Conservation (phyloP, 805 yeast species). For the Kregervanrija fluxuum region DNA sequence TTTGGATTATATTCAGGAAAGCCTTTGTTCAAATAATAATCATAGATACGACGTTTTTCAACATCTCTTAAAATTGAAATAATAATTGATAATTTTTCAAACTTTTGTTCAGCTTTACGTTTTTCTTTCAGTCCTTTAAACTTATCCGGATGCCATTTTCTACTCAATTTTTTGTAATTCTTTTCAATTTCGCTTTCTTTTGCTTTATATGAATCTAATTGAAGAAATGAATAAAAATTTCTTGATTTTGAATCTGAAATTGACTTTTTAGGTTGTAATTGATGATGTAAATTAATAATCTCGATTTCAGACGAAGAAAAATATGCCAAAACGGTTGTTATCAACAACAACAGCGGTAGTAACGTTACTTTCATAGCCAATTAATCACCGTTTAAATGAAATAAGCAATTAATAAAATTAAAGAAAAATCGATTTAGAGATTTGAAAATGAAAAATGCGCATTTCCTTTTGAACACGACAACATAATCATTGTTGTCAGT, state of each 20-base stretch:
- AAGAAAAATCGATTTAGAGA: too few species aligned
- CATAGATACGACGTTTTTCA: constrained; percentile 65
- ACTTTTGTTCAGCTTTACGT: constrained; percentile 57
- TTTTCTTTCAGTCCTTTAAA: constrained; percentile 34
- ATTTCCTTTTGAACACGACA: too few species aligned
- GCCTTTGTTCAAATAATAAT: constrained; percentile 73
- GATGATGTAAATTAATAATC: constrained; percentile 10
- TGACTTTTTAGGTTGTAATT: constrained; percentile 8
- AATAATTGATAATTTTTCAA: constrained; percentile 69
- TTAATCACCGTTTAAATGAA: too few species aligned
- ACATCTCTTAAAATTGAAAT: constrained; percentile 60
- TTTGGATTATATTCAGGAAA: constrained; percentile 66
- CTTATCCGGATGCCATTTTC: constrained; percentile 84
- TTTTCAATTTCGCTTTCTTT: constrained; percentile 48
- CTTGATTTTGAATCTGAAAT: neutral
- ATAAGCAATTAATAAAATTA: too few species aligned
- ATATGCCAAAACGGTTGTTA: constrained; percentile 6
- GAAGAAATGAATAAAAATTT: constrained; percentile 10
- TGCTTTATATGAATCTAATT: constrained; percentile 28
- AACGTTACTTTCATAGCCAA: too few species aligned
- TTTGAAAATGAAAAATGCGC: too few species aligned
- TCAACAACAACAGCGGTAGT: constrained; percentile 1
- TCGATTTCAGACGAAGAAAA: constrained; percentile 10
- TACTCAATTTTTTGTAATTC: constrained; percentile 65
- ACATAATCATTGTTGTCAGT: too few species aligned